A percentile compares a stretch with the other conserved stretches of the same genome.
Evolutionary conservation across 176 grass and related monocot genomes (phyloP).

Genomic region (Metroxylon sagu): DNA sequence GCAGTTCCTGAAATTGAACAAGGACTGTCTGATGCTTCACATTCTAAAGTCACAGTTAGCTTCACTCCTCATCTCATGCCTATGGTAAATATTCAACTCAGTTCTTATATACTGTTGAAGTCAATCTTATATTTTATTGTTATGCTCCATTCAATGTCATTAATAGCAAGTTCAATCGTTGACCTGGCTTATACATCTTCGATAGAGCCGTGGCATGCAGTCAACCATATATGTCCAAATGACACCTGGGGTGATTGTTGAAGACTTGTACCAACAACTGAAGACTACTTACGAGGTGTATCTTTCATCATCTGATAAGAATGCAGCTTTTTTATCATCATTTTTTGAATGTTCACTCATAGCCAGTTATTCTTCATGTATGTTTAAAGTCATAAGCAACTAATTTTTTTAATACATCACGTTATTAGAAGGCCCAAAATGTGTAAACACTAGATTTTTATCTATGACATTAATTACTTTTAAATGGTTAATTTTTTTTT

Average conservation of each 20-base stretch:
- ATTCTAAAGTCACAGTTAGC: slow-evolving; percentile 87
- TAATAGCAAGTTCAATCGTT: not conserved
- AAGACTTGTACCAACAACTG: slow-evolving; percentile 69
- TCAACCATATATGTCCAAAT: slow-evolving; percentile 89
- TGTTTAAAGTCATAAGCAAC: no score
- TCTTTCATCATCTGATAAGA: not conserved
- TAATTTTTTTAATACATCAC: no score
- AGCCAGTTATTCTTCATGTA: no score
- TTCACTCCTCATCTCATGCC: slow-evolving; percentile 95
- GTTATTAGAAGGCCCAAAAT: no score
- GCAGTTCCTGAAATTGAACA: slow-evolving; percentile 97
- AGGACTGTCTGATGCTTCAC: slow-evolving; percentile 73
- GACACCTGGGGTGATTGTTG: slow-evolving; percentile 55
- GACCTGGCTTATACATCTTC: slow-evolving; percentile 7
- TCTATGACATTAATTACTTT: no score
- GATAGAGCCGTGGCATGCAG: slow-evolving; percentile 96
- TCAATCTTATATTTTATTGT: not conserved
- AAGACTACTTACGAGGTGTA: slow-evolving; percentile 73
- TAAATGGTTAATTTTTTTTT: no score
- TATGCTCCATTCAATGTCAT: not conserved
- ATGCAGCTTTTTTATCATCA: no score
- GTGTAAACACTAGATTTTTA: no score
- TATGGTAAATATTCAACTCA: slow-evolving; percentile 45
- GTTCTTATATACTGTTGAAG: no score
- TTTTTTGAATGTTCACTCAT: no score